Base-by-base conservation (phyloP, 2,329 filamentous ascomycete species). In the Colletotrichum shisoi region DNA sequence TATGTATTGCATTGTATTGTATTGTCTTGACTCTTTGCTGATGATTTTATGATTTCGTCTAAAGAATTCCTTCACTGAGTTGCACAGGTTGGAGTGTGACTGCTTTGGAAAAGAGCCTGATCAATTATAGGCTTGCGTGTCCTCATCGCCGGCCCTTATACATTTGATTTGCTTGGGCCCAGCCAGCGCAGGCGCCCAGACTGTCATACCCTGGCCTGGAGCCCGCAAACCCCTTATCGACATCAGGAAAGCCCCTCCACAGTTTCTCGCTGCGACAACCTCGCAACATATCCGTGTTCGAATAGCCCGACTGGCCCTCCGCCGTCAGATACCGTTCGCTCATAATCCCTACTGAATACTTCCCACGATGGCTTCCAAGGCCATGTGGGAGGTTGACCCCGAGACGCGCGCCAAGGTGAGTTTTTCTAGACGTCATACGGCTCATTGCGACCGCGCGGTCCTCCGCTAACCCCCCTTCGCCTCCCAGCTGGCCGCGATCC, bases 381-480 rank as follows among this genome's bases (percentile, higher is more conserved):
- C 85, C 72, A 94, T 97, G 91, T 99, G 95, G 95, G 95, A 99
- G 83, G 93, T 99, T 72, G 95, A 99, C 80, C 95, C 95, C 56
- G 94, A 98, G 84, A 98, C 94, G 69, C 89, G 93, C 81, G 93
- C 91, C 76, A 98, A 98, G 88, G 94, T 96, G 82, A 73, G 79
- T 67, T 31, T 64, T 59, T 61, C 31, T 27, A 21, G 39, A 12
- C 57, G 37, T 44, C 44, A 42, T 63, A 24, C 11, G 48, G 40
- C 48, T 57, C 17, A 39, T 49, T 51, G 61, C 61, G 62, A 65
- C 49, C 44, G 24, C 39, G 49, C 49, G 27, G 34, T 49, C 52
- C 27, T 46, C 39, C 42, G 62, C 65, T 68, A 56, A 68, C n/a
- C 48, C 48, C 65, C 24, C 68, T 17, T 69, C 44, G 44, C 59